Conservation (phyloP, 2,329 filamentous ascomycete genomes). For the Xylaria polymorpha region DNA sequence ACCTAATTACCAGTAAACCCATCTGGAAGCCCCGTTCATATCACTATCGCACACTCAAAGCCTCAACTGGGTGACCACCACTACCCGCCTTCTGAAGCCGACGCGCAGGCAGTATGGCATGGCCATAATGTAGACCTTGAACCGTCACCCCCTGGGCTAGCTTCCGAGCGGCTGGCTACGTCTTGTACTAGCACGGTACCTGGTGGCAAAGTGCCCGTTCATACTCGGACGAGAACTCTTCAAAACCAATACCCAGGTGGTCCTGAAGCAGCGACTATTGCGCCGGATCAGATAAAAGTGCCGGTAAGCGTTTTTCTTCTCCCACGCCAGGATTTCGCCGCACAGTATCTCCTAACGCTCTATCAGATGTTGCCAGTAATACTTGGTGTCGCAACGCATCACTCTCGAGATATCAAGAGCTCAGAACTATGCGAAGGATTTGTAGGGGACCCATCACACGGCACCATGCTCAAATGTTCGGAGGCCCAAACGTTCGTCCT, state of each 20-base stretch:
- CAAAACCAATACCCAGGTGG: not conserved
- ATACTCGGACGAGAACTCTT: conserved; percentile 1
- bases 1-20: not conserved
- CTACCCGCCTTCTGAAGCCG: not conserved
- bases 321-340: not conserved
- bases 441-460: conserved; percentile 27
- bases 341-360: not conserved
- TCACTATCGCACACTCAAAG: not conserved
- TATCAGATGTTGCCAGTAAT: conserved; percentile 17
- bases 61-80: not conserved
- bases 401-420: not conserved
- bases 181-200: not conserved
- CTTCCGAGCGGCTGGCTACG: not conserved
- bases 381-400: conserved; percentile 4
- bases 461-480: conserved; percentile 32
- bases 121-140: not conserved
- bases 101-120: not conserved
- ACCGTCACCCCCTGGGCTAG: not conserved
- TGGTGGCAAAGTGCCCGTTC: not conserved
- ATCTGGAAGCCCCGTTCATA: not conserved
- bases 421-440: conserved; percentile 30
- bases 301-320: conserved; percentile 10
- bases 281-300: not conserved
- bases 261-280: not conserved
- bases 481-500: conserved; percentile 34